Evolutionary conservation across 768 basidiomycete species (phyloP), one percentile per base, ranked within the genome.

Genomic region (Naganishia friedmannii): DNA sequence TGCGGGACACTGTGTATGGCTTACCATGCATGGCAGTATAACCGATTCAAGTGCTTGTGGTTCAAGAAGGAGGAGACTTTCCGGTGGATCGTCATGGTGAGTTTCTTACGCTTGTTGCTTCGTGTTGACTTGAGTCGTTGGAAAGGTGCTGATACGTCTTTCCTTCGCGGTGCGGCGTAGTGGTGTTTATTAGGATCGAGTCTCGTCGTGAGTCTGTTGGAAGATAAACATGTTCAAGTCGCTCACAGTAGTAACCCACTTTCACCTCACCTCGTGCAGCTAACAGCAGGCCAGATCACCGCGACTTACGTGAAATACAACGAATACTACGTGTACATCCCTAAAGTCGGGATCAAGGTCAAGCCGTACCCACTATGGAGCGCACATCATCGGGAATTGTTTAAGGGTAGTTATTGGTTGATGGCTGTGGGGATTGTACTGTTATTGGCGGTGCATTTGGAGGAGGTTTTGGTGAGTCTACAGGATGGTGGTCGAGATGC

Each of bases 21-120:
- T 53, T 76, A 77, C 73, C 76, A 77, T 69, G 53, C 74, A 6
- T 76, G 70, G 70, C 63, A 66, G 23, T 76, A 73, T 54, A 75
- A 77, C 58, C 46, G 58, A 32, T 70, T 68, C 29, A 32, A 67
- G 26, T 76, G 75, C 73, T 66, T 77, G 28, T 17, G 68, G 1
- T 73, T 53, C 57, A 67, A 37, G 26, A 55, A 66, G 34, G 39
- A 67, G 39, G 75, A 71, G 31, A 66, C 70, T 0, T 77, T 77
- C 45, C 31, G 75, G 53, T 76, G 74, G 69, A 48, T 60, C 42
- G 51, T 69, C 21, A 58, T 48, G 19, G 48, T 51, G 6, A 23
- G 48, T 51, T 42, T 2, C 7, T 42, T 42, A 2, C 9, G 2
- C 15, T 15, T 42, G 7, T 42, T 17, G 2, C 15, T 13, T 42